Base-by-base conservation (phyloP, 2,329 filamentous ascomycete species). In the Arthrinium puccinioides region DNA sequence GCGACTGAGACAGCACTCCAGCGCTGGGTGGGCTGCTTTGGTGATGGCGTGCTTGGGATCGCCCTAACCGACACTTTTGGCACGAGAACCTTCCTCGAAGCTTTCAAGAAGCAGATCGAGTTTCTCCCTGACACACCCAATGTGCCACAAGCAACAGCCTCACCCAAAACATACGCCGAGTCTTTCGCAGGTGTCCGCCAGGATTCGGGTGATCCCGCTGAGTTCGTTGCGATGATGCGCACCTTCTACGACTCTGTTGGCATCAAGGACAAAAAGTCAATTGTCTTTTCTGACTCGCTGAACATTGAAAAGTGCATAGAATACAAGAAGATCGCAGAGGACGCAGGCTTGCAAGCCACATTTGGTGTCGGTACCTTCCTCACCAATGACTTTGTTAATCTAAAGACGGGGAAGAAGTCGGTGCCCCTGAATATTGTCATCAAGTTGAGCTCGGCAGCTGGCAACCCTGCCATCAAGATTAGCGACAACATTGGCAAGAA, bases 21-120 rank as follows among this genome's bases (percentile, higher is more conserved):
- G 40, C 87, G 94, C 57, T 98, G 92, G 92, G 76, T 94, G 23
- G 80, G 82, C 36, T 94, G 86, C 43, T 98, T 96, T 56, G 92
- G 92, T 4, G 79, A 84, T 54, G 86, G 73, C 24, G 82, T 90
- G 23, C 73, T 96, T 21, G 80, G 83, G 6, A 89, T 98, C 49
- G 89, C 92, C 2, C 68, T 98, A 44, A 98, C 92, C 0, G 92
- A 98, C 62, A 98, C 92, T 0, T 97, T 97, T 53, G 92, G 92
- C 32, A 98, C 92, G 0, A 81, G 84, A 5, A 78, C 85, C 32
- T 98, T 98, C 62, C 72, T 98, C 35, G 77, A 79, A 43, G 82
- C 87, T 0, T 98, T 98, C 66, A 79, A 76, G 50, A 77, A 80
- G 54, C 79, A 80, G 1, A 57, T 77, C 49, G 54, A 61, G 45